phyloP scores from a whole-genome alignment of 345 rosid genomes.

The Linum lewisii region DNA sequence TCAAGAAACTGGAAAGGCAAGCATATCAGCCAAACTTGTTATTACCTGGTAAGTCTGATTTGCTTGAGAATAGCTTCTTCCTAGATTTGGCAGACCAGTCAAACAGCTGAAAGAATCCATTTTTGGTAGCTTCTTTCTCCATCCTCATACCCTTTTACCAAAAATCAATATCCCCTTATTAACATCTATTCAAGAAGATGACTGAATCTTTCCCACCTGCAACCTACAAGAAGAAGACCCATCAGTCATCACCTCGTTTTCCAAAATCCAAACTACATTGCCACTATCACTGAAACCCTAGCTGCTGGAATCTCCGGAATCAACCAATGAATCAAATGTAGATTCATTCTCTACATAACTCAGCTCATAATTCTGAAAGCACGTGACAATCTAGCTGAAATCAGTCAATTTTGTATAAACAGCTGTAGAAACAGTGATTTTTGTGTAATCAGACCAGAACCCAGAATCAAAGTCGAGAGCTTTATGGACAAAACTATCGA shows the following conservation, averaged over 20 bases:
- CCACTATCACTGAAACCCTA: too few relatives aligned
- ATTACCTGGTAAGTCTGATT: conserved; percentile 56
- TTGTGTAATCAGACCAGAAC: neutral
- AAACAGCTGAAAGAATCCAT: conserved; percentile 74
- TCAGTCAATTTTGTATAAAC: neutral
- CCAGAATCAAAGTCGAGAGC: too few relatives aligned
- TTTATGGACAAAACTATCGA: too few relatives aligned
- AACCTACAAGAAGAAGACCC: too few relatives aligned
- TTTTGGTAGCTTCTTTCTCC: conserved; percentile 52
- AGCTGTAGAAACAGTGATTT: neutral
- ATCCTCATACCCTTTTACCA: conserved; percentile 35
- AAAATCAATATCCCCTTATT: conserved; percentile 6
- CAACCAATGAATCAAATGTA: too few relatives aligned
- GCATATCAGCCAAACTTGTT: neutral
- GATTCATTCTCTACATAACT: neutral
- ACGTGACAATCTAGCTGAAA: neutral
- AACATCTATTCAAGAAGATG: neutral
- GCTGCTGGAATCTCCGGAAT: too few relatives aligned
- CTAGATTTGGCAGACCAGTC: conserved; percentile 95
- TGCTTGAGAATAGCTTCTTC: conserved; percentile 82
- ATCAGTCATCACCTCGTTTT: too few relatives aligned
- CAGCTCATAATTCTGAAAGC: neutral
- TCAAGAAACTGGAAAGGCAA: conserved; percentile 1
- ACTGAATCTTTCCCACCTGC: neutral
- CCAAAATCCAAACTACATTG: too few relatives aligned